These are phyloP conservation scores for Rostrohypoxylon terebratum DNA, from an alignment of 495 filamentous ascomycete species.

Conservation along the genomic window DNA sequence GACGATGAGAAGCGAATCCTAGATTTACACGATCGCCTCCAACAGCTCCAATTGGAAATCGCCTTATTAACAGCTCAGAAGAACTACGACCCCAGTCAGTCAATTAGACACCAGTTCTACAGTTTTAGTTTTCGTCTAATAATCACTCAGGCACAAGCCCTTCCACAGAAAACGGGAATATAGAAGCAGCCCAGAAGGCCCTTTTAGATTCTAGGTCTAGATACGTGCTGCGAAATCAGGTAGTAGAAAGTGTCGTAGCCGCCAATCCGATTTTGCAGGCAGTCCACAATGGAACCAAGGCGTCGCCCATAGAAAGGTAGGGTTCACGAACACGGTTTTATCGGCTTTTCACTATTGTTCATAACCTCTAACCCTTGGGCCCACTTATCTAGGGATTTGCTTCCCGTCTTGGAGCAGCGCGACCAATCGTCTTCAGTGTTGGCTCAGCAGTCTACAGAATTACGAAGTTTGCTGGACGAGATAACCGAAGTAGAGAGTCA, in stretches of 20 bases:
- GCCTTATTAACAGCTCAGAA: slow-evolving; percentile 71
- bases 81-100: slow-evolving; percentile 47
- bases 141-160: slow-evolving; percentile 21
- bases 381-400: slow-evolving; percentile 65
- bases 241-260: slow-evolving; percentile 73
- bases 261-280: slow-evolving; percentile 81
- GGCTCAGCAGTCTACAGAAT: slow-evolving; percentile 65
- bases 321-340: slow-evolving; percentile 5
- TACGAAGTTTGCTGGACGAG: slow-evolving; percentile 60
- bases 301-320: slow-evolving; percentile 76
- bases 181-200: slow-evolving; percentile 70
- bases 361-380: slow-evolving; percentile 19
- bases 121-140: slow-evolving; percentile 4
- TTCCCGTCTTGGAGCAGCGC: slow-evolving; percentile 72
- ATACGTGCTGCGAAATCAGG: slow-evolving; percentile 73
- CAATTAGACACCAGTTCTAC: slow-evolving; percentile 8
- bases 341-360: neutral
- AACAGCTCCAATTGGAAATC: slow-evolving; percentile 76
- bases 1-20: slow-evolving; percentile 71
- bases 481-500: slow-evolving; percentile 67
- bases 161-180: slow-evolving; percentile 52
- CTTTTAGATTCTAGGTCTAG: slow-evolving; percentile 75
- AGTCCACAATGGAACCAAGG: slow-evolving; percentile 73
- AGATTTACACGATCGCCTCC: slow-evolving; percentile 74
- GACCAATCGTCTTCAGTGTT: slow-evolving; percentile 72